Percentiles rank a stretch among this genome's conserved stretches.
These are phyloP conservation scores for Pichia ethanolica DNA, from an alignment of 805 yeast species.

Conservation along the genomic window DNA sequence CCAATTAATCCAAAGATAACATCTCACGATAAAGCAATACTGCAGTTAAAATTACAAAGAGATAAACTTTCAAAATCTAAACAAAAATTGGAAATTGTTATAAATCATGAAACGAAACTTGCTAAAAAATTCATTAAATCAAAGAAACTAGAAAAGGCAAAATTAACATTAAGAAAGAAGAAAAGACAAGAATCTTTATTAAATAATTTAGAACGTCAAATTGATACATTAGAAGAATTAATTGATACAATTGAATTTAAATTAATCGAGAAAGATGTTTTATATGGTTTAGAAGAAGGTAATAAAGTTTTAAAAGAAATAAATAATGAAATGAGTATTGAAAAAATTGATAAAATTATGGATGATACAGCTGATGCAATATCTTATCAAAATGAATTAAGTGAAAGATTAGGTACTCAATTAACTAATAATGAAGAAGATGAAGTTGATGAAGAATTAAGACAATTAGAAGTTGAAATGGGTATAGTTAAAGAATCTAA, in stretches of 20 bases:
- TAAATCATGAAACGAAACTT: conserved; percentile 52
- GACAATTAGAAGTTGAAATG: conserved; percentile 41
- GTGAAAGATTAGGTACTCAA: conserved; percentile 40
- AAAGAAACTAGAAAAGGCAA: conserved; percentile 54
- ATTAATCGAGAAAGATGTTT: conserved; percentile 75
- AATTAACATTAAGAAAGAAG: conserved; percentile 62
- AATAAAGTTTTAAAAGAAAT: conserved; percentile 66
- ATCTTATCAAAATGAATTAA: conserved; percentile 68
- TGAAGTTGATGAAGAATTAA: conserved; percentile 62
- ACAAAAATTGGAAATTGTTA: conserved; percentile 46
- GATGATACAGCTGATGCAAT: conserved; percentile 82
- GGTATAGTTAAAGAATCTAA: conserved; percentile 1
- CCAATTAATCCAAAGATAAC: conserved; percentile 49
- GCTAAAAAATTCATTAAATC: conserved; percentile 49
- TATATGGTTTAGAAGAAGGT: conserved; percentile 76
- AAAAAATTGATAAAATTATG: conserved; percentile 71
- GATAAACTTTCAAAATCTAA: conserved; percentile 77
- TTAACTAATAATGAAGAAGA: conserved; percentile 43
- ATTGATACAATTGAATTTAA: conserved; percentile 83
- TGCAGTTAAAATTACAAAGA: conserved; percentile 81
- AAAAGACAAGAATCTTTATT: conserved; percentile 78
- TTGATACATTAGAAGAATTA: conserved; percentile 71
- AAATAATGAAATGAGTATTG: conserved; percentile 71
- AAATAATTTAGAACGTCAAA: conserved; percentile 64
- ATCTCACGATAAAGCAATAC: conserved; percentile 75